Base-by-base conservation (phyloP, 768 basidiomycete genomes). In the Roridomyces roridus region DNA sequence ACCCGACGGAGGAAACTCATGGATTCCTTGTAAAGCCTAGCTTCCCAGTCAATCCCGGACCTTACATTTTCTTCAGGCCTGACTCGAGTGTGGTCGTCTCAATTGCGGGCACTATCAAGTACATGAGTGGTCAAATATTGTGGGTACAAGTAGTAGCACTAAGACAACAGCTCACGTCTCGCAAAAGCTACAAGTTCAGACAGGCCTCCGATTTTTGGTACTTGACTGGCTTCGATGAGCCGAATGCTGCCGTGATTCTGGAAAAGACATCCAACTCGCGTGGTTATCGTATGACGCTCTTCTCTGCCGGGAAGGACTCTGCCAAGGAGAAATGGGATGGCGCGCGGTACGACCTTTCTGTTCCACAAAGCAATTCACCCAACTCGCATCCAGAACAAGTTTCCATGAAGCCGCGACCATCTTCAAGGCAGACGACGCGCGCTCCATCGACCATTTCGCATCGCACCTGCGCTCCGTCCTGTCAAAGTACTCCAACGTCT, bases 201-300 rank as follows among this genome's bases (percentile, higher is more conserved):
- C 96, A 96, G 73, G 85, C 86, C 0, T 94, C 92, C 34, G 89
- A 96, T 72, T 92, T 96, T 70, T 94, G 90, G 90, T 98, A 99
- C 71, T 78, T 99, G 14, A 97, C 97, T 0, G 97, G 97, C 11
- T 97, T 97, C 66, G 86, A 94, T 54, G 96, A 98, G 68, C 92
- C 95, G 1, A 90, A 96, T 52, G 85, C 96, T 17, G 95, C 92
- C 0, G 77, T 98, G 39, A 80, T 98, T 35, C 79, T 99, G 42
- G 91, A 94, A 70, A 92, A 91, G 65, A 80, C 77, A 31, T 84
- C 88, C 1, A 81, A 81, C 5, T 74, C 87, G 0, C 80, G 85
- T 63, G 95, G 94, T 0, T 98, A 96, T 72, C 80, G 79, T 50
- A 94, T 96, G 90, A 87, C 88, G 0, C 70, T 98, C 29, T 98